phyloP scores from a whole-genome alignment of 345 rosid species.

The Linum trigynum region DNA sequence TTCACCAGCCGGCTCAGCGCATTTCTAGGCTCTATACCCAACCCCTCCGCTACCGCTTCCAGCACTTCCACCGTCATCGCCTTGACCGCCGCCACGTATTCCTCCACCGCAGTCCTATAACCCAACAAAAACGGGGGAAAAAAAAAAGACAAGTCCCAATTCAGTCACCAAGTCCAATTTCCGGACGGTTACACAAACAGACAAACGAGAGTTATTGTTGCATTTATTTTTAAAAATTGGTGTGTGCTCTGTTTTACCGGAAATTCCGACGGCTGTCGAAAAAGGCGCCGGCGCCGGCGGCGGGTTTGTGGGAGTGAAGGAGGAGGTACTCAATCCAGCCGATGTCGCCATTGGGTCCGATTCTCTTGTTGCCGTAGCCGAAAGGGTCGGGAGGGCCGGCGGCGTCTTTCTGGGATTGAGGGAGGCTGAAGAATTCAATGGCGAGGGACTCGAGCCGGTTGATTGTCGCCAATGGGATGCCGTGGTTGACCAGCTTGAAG shows the following conservation, averaged over 20 bases:
- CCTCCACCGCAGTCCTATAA: slow-evolving; percentile 25
- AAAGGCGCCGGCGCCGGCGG: slow-evolving; percentile 21
- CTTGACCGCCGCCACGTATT: slow-evolving; percentile 26
- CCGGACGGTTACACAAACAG: neutral
- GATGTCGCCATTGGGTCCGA: slow-evolving; percentile 64
- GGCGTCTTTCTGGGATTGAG: slow-evolving; percentile 48
- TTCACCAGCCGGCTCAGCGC: slow-evolving; percentile 22
- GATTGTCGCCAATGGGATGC: slow-evolving; percentile 44
- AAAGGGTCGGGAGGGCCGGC: slow-evolving; percentile 67
- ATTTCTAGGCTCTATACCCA: slow-evolving; percentile 24
- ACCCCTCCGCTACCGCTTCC: slow-evolving; percentile 28
- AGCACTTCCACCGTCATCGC: slow-evolving; percentile 19
- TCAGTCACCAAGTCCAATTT: neutral
- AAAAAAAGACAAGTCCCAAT: neutral
- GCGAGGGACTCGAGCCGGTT: slow-evolving; percentile 46
- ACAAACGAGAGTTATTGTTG: neutral
- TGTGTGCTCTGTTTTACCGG: slow-evolving; percentile 25
- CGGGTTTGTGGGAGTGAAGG: slow-evolving; percentile 35
- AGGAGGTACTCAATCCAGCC: slow-evolving; percentile 79
- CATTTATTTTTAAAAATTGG: too few species aligned
- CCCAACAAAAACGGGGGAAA: neutral
- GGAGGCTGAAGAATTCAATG: slow-evolving; percentile 46
- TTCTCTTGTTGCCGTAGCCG: slow-evolving; percentile 63
- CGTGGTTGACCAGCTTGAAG: slow-evolving; percentile 77
- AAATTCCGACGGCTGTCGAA: slow-evolving; percentile 32